Evolutionary conservation across 192 early-diverging fungal genomes (phyloP).

Genomic region (Diversispora eburnea): DNA sequence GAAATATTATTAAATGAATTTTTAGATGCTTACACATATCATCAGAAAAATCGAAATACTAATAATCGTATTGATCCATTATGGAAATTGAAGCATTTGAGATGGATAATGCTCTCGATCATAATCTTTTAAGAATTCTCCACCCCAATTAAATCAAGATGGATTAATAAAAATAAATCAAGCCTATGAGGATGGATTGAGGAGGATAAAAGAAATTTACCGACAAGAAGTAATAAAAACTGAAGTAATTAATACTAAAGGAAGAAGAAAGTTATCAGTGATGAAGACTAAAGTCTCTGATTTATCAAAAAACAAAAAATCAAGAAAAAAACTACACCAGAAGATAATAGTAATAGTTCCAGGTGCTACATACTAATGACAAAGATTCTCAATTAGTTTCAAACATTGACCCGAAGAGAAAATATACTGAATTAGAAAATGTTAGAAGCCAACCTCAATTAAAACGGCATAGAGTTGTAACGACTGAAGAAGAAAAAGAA

Average conservation of each 20-base stretch:
- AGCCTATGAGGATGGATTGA: not conserved
- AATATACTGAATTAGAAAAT: slow-evolving; percentile 2
- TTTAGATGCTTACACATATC: not conserved
- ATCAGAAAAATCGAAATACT: not conserved
- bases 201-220: not conserved
- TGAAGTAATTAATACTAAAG: not conserved
- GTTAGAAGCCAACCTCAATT: not conserved
- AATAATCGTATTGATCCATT: not conserved
- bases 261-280: not conserved
- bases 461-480: not conserved
- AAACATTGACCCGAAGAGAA: not conserved
- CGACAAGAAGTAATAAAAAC: not conserved
- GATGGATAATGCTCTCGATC: not conserved
- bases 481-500: not conserved
- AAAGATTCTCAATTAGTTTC: not conserved
- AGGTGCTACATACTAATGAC: too few species aligned
- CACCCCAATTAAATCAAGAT: not conserved
- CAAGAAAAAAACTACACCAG: not conserved
- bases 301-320: not conserved
- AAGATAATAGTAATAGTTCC: not conserved
- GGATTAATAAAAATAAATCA: not conserved
- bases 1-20: not conserved
- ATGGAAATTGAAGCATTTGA: not conserved
- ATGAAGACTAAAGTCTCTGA: not conserved
- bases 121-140: not conserved